Percentiles rank a stretch among this genome's conserved stretches.
These are phyloP conservation scores for Litsea cubeba DNA, from an alignment of 164 flowering plant genomes.

Conservation along the genomic window DNA sequence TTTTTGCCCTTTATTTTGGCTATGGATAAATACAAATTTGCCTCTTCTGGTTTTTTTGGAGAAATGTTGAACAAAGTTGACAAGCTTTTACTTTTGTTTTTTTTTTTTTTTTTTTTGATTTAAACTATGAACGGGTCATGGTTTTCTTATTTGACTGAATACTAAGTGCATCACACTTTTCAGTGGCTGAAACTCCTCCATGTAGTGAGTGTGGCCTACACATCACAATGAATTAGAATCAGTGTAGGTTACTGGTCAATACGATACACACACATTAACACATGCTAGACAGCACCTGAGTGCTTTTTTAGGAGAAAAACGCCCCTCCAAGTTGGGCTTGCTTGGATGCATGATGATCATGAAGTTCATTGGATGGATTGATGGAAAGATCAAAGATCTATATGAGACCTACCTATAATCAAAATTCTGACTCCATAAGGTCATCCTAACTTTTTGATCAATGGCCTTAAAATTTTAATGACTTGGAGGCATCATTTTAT, in stretches of 20 bases:
- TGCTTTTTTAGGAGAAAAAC: too few relatives aligned
- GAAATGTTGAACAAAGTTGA: not conserved
- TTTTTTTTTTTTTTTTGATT: not conserved
- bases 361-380: too few relatives aligned
- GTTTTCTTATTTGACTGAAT: not conserved
- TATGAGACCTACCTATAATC: too few relatives aligned
- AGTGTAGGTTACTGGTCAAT: not conserved
- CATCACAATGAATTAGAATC: not conserved
- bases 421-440: too few relatives aligned
- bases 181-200: not conserved
- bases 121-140: not conserved
- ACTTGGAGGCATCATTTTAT: too few relatives aligned
- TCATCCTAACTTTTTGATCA: too few relatives aligned
- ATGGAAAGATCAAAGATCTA: too few relatives aligned
- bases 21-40: not conserved
- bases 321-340: too few relatives aligned
- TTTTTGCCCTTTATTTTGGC: not conserved
- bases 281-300: too few relatives aligned
- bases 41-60: not conserved
- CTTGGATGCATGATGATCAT: too few relatives aligned
- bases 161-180: not conserved
- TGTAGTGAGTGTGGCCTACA: not conserved
- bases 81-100: not conserved
- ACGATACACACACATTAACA: not conserved
- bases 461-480: too few relatives aligned